Conservation (phyloP, 768 basidiomycete species). For the Dentipellis sp. region DNA sequence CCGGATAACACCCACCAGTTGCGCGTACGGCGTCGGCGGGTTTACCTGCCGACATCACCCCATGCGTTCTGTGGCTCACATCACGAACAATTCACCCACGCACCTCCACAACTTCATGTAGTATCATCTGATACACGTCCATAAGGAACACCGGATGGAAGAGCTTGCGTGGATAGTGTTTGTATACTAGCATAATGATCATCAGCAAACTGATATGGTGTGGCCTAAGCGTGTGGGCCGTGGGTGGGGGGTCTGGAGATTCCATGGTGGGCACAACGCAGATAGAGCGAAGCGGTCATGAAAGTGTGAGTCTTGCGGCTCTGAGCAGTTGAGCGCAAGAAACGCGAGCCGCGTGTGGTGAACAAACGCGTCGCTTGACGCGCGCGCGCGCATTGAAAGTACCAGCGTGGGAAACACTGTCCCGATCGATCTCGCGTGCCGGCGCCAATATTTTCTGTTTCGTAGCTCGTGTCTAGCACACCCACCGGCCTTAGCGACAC, state of each 20-base stretch:
- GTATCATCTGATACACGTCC: slow-evolving; percentile 54
- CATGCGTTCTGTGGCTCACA: background rate
- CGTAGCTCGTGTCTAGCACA: background rate
- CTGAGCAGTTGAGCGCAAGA: background rate
- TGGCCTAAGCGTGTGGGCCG: slow-evolving; percentile 60
- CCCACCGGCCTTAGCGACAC: background rate
- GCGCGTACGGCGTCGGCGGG: slow-evolving; percentile 43
- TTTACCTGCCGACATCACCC: slow-evolving; percentile 41
- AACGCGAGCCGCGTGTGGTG: too few species aligned
- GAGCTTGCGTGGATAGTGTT: slow-evolving; percentile 42
- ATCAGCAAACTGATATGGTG: slow-evolving; percentile 69
- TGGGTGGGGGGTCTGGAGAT: slow-evolving; percentile 39
- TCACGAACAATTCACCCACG: background rate
- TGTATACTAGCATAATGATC: slow-evolving; percentile 53
- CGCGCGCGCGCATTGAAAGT: background rate
- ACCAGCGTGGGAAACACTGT: background rate
- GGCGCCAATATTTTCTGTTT: too few species aligned
- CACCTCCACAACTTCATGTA: slow-evolving; percentile 69
- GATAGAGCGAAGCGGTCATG: too few species aligned
- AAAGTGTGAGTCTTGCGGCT: background rate
- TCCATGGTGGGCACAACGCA: slow-evolving; percentile 3
- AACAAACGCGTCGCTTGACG: background rate
- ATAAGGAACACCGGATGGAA: slow-evolving; percentile 51
- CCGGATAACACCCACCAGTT: slow-evolving; percentile 27
- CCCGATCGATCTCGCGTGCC: background rate